These are phyloP conservation scores for Emmonsiellopsis sp. DNA, from an alignment of 2,329 filamentous ascomycete genomes.

Conservation along the genomic window DNA sequence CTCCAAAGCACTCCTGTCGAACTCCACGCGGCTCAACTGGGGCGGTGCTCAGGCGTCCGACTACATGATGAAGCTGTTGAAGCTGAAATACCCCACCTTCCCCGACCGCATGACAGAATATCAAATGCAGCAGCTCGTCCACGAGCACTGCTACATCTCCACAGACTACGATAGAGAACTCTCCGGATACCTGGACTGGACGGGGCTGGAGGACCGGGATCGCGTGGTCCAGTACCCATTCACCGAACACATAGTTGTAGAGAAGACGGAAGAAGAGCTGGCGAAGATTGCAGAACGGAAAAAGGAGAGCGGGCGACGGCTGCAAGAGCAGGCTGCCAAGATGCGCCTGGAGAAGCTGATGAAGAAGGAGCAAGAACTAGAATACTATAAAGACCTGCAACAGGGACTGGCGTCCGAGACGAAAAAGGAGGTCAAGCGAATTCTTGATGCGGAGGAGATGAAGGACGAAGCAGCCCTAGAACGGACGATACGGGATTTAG, in stretches of 20 bases:
- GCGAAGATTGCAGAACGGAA: constrained; percentile 84
- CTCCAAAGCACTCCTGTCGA: constrained; percentile 70
- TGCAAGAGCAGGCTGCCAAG: constrained; percentile 95
- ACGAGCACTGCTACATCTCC: constrained; percentile 83
- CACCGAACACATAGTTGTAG: constrained; percentile 78
- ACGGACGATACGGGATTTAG: constrained; percentile 75
- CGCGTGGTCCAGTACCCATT: constrained; percentile 86
- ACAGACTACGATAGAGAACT: constrained; percentile 75
- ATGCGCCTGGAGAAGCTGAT: constrained; percentile 94
- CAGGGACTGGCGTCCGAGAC: constrained; percentile 61
- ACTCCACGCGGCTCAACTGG: constrained; percentile 89
- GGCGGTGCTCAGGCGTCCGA: constrained; percentile 84
- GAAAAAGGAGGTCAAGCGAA: constrained; percentile 81
- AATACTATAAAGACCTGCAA: constrained; percentile 85
- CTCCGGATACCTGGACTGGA: constrained; percentile 74
- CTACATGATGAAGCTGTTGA: constrained; percentile 81
- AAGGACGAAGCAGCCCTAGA: constrained; percentile 85
- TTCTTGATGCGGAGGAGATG: constrained; percentile 83
- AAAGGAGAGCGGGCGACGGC: constrained; percentile 80
- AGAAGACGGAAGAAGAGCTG: constrained; percentile 92
- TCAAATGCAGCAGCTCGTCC: constrained; percentile 80
- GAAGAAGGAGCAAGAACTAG: constrained; percentile 88
- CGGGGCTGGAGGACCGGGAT: constrained; percentile 80
- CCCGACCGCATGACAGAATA: constrained; percentile 75
- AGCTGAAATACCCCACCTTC: constrained; percentile 84